A percentile compares a stretch with the other conserved stretches of the same genome.
Evolutionary conservation across 306 rosid genomes (phyloP).

Genomic region (Rubus parviflorus): DNA sequence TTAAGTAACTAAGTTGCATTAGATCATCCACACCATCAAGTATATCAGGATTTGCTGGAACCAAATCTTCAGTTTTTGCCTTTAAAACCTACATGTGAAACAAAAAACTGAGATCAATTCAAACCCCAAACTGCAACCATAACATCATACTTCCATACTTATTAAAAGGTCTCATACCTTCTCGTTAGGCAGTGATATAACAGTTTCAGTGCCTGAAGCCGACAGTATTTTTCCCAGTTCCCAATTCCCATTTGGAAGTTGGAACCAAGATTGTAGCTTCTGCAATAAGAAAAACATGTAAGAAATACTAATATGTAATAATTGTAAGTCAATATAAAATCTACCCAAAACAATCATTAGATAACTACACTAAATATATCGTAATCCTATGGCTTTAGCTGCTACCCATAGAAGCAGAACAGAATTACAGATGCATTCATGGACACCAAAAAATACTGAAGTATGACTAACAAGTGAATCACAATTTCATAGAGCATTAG

Average conservation of each 20-base stretch:
- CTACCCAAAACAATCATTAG: constrained; percentile 19
- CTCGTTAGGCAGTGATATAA: constrained; percentile 71
- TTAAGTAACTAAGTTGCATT: constrained; percentile 98
- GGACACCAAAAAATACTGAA: constrained; percentile 17
- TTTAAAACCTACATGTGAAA: constrained; percentile 58
- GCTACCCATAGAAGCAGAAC: constrained; percentile 12
- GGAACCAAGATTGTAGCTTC: constrained; percentile 90
- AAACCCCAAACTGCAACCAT: constrained; percentile 20
- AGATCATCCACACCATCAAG: constrained; percentile 98
- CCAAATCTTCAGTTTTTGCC: constrained; percentile 69
- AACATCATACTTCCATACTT: constrained; percentile 16
- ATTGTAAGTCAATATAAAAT: constrained; percentile 9
- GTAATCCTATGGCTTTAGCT: not conserved
- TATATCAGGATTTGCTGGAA: constrained; percentile 94
- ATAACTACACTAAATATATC: constrained; percentile 5
- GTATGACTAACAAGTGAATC: constrained; percentile 8
- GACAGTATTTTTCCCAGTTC: constrained; percentile 71
- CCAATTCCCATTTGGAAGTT: constrained; percentile 88
- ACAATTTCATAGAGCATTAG: no score
- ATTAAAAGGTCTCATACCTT: constrained; percentile 51
- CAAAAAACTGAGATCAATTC: not conserved
- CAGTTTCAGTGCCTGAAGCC: constrained; percentile 63
- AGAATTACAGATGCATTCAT: constrained; percentile 18
- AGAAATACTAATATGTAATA: constrained; percentile 21
- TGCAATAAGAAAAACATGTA: constrained; percentile 49